These are phyloP conservation scores for Hypericum androsaemum DNA, from an alignment of 345 rosid species.

Conservation along the genomic window DNA sequence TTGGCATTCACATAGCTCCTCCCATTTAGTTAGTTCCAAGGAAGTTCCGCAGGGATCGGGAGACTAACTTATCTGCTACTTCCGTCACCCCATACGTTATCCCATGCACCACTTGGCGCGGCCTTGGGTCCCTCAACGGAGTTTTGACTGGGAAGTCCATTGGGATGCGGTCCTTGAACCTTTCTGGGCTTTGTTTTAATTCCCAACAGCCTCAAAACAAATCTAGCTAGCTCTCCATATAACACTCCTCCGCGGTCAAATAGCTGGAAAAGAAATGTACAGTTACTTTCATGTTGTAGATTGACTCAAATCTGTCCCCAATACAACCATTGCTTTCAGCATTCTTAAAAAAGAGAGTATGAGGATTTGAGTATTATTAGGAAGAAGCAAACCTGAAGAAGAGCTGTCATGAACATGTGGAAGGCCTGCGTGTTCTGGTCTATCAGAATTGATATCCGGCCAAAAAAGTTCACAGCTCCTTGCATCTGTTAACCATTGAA, in stretches of 20 bases:
- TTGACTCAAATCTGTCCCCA: not conserved
- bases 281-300: slow-evolving; percentile 6
- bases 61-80: slow-evolving; percentile 15
- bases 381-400: slow-evolving; percentile 62
- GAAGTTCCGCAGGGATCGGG: too few relatives aligned
- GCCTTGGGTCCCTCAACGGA: slow-evolving; percentile 65
- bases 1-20: too few relatives aligned
- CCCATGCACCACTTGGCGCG: slow-evolving; percentile 78
- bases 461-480: slow-evolving; percentile 73
- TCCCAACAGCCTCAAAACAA: slow-evolving; percentile 77
- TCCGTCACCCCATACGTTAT: slow-evolving; percentile 67
- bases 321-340: not conserved
- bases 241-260: slow-evolving; percentile 79
- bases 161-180: slow-evolving; percentile 52
- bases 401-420: slow-evolving; percentile 85
- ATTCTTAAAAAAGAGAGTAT: not conserved
- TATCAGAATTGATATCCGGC: slow-evolving; percentile 65
- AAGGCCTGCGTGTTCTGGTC: slow-evolving; percentile 88
- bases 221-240: slow-evolving; percentile 94
- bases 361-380: not conserved
- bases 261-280: slow-evolving; percentile 41
- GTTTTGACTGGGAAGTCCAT: slow-evolving; percentile 51
- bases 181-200: slow-evolving; percentile 60
- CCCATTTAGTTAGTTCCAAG: too few relatives aligned
- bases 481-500: slow-evolving; percentile 57